A percentile compares a stretch with the other conserved stretches of the same genome.
These are phyloP conservation scores for Talaromyces sp. DNA, from an alignment of 2,329 filamentous ascomycete species.

Conservation along the genomic window DNA sequence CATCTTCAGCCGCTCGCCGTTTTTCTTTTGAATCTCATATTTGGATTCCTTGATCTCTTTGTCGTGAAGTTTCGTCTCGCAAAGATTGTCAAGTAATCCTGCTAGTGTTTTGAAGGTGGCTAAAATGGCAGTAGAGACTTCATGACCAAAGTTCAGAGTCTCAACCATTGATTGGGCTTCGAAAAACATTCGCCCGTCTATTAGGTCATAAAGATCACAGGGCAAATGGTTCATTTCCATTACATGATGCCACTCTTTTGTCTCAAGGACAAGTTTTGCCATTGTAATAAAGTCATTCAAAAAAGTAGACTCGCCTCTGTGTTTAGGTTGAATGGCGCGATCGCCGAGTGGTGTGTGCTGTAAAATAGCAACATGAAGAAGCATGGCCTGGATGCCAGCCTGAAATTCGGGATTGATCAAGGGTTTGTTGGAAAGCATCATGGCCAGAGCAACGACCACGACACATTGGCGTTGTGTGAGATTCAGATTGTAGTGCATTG, in stretches of 20 bases:
- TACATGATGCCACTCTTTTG: conserved; percentile 37
- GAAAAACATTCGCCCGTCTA: conserved; percentile 57
- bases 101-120: conserved; percentile 16
- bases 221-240: conserved; percentile 21
- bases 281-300: conserved; percentile 43
- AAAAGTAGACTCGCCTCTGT: conserved; percentile 7
- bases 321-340: conserved; percentile 9
- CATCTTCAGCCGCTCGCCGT: no score
- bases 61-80: background rate
- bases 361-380: conserved; percentile 26
- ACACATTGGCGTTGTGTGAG: conserved; percentile 27
- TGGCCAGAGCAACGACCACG: conserved; percentile 18
- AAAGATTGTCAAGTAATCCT: conserved; percentile 5
- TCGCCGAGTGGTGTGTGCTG: conserved; percentile 23
- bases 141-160: background rate
- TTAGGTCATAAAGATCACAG: conserved; percentile 57
- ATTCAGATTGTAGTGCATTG: conserved; percentile 2
- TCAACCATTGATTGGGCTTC: conserved; percentile 11
- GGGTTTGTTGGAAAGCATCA: conserved; percentile 13
- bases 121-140: conserved; percentile 12
- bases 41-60: background rate
- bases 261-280: conserved; percentile 41
- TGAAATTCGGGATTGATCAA: background rate
- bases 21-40: background rate
- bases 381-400: conserved; percentile 12